Evolutionary conservation across 2,329 filamentous ascomycete genomes (phyloP), one percentile per base, ranked within the genome.

Genomic region (Alternaria solani): DNA sequence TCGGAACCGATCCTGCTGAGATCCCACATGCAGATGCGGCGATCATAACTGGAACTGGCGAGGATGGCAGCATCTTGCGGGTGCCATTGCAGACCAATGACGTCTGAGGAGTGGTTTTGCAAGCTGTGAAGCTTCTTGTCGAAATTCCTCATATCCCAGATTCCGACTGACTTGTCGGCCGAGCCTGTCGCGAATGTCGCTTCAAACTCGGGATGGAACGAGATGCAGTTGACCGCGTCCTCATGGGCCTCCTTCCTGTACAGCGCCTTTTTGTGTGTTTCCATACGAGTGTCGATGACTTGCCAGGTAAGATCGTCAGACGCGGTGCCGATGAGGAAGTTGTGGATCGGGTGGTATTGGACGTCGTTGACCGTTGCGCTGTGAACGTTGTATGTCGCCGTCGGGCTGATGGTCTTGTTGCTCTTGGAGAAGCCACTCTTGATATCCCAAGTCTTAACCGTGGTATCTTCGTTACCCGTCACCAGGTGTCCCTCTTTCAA

Each of bases 11-110:
- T 91, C 56, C 91, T 88, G 71, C 92, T 94, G 44, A 98, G 84
- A 76, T 99, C 95, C 95, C 95, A 99, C 82, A 98, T 95, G 77
- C 96, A 91, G 65, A 99, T 91, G 68, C 96, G 88, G 47, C 95
- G 88, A 77, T 99, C 95, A 75, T 97, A 96, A 76, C 93, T 94
- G 51, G 91, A 92, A 73, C 93, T 97, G 56, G 93, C 95, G 26
- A 99, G 84, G 61, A 99, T 91, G 34, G 91, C 88, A 59, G 92
- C 88, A 76, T 99, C 94, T 43, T 90, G 90, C 0, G 96, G 96
- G 80, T 99, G 94, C 95, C 95, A 99, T 36, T 93, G 88, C 46
- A 99, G 84, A 8, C 93, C 96, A 5, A 94, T 97, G 56, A 99
- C 94, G 23, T 91, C 90, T 72, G 96, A 93, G 59, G 86, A 88